Conservation (phyloP, 768 basidiomycete genomes). For the Scleroderma bovista region DNA sequence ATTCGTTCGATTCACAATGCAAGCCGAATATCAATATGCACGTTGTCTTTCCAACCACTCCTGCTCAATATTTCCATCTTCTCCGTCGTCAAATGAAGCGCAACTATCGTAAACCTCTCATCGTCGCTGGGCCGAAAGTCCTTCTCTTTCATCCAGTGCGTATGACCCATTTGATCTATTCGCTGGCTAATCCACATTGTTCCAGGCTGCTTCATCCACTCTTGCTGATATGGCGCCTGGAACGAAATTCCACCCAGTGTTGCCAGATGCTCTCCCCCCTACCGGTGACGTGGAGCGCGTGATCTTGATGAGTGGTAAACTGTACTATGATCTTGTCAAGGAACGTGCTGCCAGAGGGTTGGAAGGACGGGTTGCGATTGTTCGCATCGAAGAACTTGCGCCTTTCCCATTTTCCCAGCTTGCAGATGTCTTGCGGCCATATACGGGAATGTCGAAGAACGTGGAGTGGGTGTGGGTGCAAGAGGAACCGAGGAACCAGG, state of each 20-base stretch:
- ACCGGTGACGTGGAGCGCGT: conserved; percentile 48
- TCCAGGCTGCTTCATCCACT: conserved; percentile 67
- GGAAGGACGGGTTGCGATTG: conserved; percentile 51
- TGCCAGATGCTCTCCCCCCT: conserved; percentile 41
- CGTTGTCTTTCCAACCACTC: conserved; percentile 80
- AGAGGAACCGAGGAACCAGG: conserved; percentile 88
- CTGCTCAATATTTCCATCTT: conserved; percentile 91
- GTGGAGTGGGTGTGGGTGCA: conserved; percentile 58
- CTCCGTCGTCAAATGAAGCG: conserved; percentile 80
- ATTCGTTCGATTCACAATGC: conserved; percentile 37
- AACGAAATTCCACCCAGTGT: conserved; percentile 62
- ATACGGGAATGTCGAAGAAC: conserved; percentile 35
- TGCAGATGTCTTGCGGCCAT: conserved; percentile 38
- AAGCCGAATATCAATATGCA: conserved; percentile 71
- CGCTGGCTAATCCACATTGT: not conserved
- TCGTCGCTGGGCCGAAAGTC: conserved; percentile 83
- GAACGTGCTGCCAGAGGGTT: conserved; percentile 50
- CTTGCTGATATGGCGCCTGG: conserved; percentile 56
- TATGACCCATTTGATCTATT: conserved; percentile 4
- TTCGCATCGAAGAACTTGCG: conserved; percentile 80
- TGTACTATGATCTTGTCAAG: conserved; percentile 83
- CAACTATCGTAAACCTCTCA: conserved; percentile 81
- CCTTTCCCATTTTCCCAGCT: conserved; percentile 79
- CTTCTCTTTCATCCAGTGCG: conserved; percentile 70
- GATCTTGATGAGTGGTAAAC: conserved; percentile 75